phyloP scores from a whole-genome alignment of 306 rosid genomes.

The Prunus armeniaca region DNA sequence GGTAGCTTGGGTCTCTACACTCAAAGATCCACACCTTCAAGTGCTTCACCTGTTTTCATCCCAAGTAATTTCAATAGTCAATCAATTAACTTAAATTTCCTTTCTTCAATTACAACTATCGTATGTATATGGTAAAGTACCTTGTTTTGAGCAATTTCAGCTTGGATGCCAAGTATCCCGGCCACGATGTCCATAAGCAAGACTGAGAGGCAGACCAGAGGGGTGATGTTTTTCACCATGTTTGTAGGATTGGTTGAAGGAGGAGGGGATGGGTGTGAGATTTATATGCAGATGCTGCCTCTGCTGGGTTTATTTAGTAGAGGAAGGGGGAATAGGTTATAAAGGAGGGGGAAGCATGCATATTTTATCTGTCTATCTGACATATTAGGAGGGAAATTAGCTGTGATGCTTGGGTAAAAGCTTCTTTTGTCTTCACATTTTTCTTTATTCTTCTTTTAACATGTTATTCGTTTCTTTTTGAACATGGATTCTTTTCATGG shows the following conservation, averaged over 20 bases:
- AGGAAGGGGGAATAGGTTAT: not conserved
- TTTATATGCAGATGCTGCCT: constrained; percentile 24
- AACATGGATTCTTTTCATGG: constrained; percentile 53
- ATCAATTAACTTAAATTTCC: not conserved
- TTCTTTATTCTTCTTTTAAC: constrained; percentile 36
- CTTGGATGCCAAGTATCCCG: constrained; percentile 81
- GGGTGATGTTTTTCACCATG: constrained; percentile 54
- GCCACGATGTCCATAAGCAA: constrained; percentile 56
- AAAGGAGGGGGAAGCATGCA: constrained; percentile 9
- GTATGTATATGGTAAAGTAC: constrained; percentile 24
- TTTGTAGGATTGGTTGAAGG: constrained; percentile 3
- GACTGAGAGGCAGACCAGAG: constrained; percentile 57
- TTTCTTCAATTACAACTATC: no score
- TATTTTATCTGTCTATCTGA: constrained; percentile 8
- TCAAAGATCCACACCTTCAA: constrained; percentile 55
- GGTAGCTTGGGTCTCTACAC: constrained; percentile 66
- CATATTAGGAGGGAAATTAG: constrained; percentile 25
- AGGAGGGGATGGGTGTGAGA: constrained; percentile 14
- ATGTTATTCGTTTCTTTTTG: constrained; percentile 11
- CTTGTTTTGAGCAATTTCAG: constrained; percentile 79
- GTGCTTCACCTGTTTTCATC: constrained; percentile 50
- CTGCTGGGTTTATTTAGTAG: not conserved
- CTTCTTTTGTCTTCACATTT: constrained; percentile 38
- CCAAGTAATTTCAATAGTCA: not conserved
- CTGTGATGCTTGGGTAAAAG: constrained; percentile 48